phyloP scores from a whole-genome alignment of 2,329 filamentous ascomycete genomes.

The Neonectria punicea region DNA sequence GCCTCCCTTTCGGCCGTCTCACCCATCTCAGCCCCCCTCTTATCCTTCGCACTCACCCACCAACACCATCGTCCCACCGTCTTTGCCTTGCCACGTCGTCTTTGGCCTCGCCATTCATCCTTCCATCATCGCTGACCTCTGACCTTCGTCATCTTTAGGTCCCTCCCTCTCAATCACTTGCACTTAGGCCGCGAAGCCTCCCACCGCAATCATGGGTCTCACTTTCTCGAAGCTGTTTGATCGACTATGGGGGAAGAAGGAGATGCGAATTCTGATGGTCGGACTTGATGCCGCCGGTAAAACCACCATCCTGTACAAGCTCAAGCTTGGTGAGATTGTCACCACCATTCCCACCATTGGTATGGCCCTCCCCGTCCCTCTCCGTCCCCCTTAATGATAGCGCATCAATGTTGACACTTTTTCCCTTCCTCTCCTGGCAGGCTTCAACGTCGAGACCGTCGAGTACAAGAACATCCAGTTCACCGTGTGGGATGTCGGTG shows the following conservation, averaged over 20 bases:
- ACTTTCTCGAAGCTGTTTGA: slow-evolving; percentile 97
- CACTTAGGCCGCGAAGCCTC: slow-evolving; percentile 47
- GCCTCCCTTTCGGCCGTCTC: slow-evolving; percentile 29
- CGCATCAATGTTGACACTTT: slow-evolving; percentile 36
- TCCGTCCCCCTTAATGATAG: background rate
- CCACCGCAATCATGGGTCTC: slow-evolving; percentile 90
- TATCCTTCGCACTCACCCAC: slow-evolving; percentile 21
- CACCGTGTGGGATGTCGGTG: slow-evolving; percentile 99
- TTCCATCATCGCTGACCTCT: slow-evolving; percentile 27
- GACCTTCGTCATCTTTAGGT: slow-evolving; percentile 19
- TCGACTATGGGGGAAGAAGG: slow-evolving; percentile 98
- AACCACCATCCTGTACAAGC: slow-evolving; percentile 99
- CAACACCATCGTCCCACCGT: slow-evolving; percentile 32
- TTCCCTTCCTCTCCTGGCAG: slow-evolving; percentile 53
- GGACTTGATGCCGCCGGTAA: slow-evolving; percentile 99
- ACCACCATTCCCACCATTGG: slow-evolving; percentile 99
- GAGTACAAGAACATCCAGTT: slow-evolving; percentile 99
- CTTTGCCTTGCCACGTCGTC: slow-evolving; percentile 19
- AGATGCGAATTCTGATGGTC: slow-evolving; percentile 99
- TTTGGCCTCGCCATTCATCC: slow-evolving; percentile 36
- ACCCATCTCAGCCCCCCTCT: slow-evolving; percentile 10
- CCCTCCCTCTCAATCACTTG: slow-evolving; percentile 40
- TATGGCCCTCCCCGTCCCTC: slow-evolving; percentile 52
- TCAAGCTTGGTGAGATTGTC: slow-evolving; percentile 99
- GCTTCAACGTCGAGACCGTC: slow-evolving; percentile 99